Evolutionary conservation across 2,329 filamentous ascomycete species (phyloP), one percentile per base, ranked within the genome.

Genomic region (Trichophyton simii): DNA sequence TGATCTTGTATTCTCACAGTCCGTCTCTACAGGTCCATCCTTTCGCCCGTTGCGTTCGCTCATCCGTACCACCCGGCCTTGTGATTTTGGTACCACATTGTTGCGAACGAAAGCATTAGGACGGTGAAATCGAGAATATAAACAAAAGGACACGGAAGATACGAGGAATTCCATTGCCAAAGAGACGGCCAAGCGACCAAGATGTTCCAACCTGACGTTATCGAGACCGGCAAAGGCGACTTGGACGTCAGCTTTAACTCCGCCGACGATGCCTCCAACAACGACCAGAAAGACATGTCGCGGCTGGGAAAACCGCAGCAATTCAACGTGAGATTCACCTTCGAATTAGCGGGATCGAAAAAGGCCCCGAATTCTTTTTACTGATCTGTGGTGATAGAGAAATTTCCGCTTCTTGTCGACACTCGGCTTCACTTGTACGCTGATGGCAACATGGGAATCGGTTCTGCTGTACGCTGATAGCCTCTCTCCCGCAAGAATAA

Each of bases 221-320:
- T 55, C 9, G 50, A 55, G 50, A 36, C 42, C 28, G 59, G 60
- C 36, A 54, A 57, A 36, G 52, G 8, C 31, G 6, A 28, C 18
- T 20, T 62, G 31, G 36, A 52, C 20, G 59, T 62, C 25, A 65
- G 61, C 38, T 46, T 64, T 31, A 63, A 57, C 61, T 60, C 62
- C 20, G 58, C 31, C 15, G 61, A 65, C 31, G 65, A 66, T 58
- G 62, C 62, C 0, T 62, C 61, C 11, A 44, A 61, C 54, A 58
- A 63, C 4, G 65, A 66, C 58, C 61, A 64, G n/a, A 58, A 58
- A n/a, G 65, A 81, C 61, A 78, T 81, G 75, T 71, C 71, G 36
- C 75, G 78, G 18, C 72, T 81, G 74, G 79, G 79, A 44, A 81
- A 80, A 69, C 71, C 72, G 20, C 78, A 80, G 61, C 76, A 80